Percentiles rank a stretch among this genome's conserved stretches.
phyloP scores from a whole-genome alignment of 306 rosid genomes.

The Ormosia semicastrata region DNA sequence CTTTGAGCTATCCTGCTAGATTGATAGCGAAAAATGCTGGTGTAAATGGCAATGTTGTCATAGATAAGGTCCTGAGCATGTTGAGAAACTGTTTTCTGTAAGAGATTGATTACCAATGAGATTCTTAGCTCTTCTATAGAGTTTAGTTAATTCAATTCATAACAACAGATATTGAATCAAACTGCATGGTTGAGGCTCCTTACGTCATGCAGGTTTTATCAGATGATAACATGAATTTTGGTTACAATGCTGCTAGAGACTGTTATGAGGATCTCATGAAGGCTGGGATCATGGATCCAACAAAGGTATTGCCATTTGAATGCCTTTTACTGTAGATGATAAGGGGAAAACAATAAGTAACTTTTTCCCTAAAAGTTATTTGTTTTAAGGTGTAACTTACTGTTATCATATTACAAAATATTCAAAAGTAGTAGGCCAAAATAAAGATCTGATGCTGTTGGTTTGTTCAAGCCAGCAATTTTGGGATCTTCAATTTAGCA shows the following conservation, averaged over 20 bases:
- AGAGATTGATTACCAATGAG: constrained; percentile 18
- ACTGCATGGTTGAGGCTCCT: constrained; percentile 5
- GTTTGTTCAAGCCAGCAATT: background rate
- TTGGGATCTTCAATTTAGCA: background rate
- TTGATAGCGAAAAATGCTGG: constrained; percentile 93
- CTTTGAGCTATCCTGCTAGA: constrained; percentile 78
- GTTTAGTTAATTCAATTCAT: background rate
- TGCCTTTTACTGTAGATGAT: background rate
- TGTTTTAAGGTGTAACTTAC: background rate
- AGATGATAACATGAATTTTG: constrained; percentile 48
- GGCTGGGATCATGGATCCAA: constrained; percentile 89
- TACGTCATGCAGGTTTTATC: constrained; percentile 59
- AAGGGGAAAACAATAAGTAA: background rate
- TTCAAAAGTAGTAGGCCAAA: background rate
- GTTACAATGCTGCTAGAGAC: constrained; percentile 83
- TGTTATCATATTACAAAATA: background rate
- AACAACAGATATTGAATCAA: constrained; percentile 18
- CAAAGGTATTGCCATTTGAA: constrained; percentile 56
- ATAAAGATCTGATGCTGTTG: background rate
- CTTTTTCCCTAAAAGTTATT: background rate
- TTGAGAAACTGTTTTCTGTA: constrained; percentile 28
- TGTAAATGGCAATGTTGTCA: constrained; percentile 76
- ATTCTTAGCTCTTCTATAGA: background rate
- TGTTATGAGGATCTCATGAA: constrained; percentile 80
- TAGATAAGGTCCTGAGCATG: constrained; percentile 65